Percentiles rank a stretch among this genome's conserved stretches.
phyloP scores from a whole-genome alignment of 805 yeast species.

The Diddensiella santjacobensis region DNA sequence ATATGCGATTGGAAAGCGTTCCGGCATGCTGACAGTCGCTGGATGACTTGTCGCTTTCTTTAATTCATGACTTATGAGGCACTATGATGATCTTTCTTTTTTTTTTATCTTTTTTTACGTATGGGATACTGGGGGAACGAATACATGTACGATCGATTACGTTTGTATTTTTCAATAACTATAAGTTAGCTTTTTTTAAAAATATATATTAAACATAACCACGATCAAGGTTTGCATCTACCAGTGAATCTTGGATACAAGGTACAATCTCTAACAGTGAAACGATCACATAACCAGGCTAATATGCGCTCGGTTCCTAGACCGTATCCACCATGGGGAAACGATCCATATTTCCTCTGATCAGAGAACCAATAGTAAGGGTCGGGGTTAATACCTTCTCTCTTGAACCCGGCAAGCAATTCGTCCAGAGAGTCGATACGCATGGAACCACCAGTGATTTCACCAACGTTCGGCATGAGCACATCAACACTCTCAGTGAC shows the following conservation, averaged over 20 bases:
- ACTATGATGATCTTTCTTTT: background rate
- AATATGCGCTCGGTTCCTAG: conserved; percentile 96
- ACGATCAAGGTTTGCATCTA: conserved; percentile 82
- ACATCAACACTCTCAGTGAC: conserved; percentile 99
- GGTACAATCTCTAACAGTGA: conserved; percentile 97
- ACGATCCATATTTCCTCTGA: conserved; percentile 93
- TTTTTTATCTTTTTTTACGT: conserved; percentile 1
- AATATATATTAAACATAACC: conserved; percentile 1
- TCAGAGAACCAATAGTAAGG: conserved; percentile 96
- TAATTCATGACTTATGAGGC: background rate
- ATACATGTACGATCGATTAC: too few species aligned
- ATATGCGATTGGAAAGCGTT: conserved; percentile 22
- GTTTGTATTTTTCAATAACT: too few species aligned
- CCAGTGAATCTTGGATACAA: conserved; percentile 97
- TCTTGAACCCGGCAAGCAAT: conserved; percentile 82
- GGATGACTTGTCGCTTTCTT: background rate
- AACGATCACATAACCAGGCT: conserved; percentile 97
- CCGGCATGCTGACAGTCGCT: conserved; percentile 10
- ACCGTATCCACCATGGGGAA: conserved; percentile 99
- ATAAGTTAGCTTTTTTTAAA: background rate
- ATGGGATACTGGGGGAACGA: conserved; percentile 2
- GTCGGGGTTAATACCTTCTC: conserved; percentile 80
- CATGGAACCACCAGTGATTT: conserved; percentile 98
- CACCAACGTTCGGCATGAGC: conserved; percentile 98
- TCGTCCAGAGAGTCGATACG: conserved; percentile 83